Evolutionary conservation across 768 basidiomycete species (phyloP), one percentile per base, ranked within the genome.

Genomic region (Scleroderma citrinum): DNA sequence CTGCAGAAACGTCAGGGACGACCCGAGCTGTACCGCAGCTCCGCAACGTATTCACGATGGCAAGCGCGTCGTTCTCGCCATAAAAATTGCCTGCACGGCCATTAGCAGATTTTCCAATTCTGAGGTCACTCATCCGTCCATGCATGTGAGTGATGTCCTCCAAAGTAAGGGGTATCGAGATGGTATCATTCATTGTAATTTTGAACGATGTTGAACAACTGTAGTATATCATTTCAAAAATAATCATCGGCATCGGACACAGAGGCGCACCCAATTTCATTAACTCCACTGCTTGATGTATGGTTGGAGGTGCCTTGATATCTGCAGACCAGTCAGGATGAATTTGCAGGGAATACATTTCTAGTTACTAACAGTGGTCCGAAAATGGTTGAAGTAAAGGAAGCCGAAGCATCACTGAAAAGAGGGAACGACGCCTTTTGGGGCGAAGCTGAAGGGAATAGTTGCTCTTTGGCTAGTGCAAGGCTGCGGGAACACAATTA

Each of bases 31-130:
- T 69, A 5, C 80, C 78, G 6, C 69, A 71, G 13, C 75, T 70
- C 38, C 74, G 73, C 26, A 87, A 58, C 6, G 81, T 71, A 47
- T 74, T 67, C n/a, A 83, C 67, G 46, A 86, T 63, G n/a, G 68
- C 60, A 30, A 71, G 59, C 2, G 79, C 79, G 50, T 74, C 64
- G 26, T 73, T 59, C 26, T 67, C 61, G 34, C 64, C 65, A 58
- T 84, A 86, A 56, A 87, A 86, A 56, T 81, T 75, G 17, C 82
- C 85, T 1, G 82, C 75, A 8, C 75, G 72, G 16, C 71, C 73
- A 30, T 61, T 72, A 12, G 58, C 60, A 35, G 57, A 58, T 13
- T 67, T 70, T 17, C 61, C 65, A 32, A 74, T 60, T 29, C 71
- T 58, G 17, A 68, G 62, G 32, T 76, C 72, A 16, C 71, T 65